These are phyloP conservation scores for Rhodotorula sp. DNA, from an alignment of 1,284 basidiomycete genomes.

Conservation along the genomic window DNA sequence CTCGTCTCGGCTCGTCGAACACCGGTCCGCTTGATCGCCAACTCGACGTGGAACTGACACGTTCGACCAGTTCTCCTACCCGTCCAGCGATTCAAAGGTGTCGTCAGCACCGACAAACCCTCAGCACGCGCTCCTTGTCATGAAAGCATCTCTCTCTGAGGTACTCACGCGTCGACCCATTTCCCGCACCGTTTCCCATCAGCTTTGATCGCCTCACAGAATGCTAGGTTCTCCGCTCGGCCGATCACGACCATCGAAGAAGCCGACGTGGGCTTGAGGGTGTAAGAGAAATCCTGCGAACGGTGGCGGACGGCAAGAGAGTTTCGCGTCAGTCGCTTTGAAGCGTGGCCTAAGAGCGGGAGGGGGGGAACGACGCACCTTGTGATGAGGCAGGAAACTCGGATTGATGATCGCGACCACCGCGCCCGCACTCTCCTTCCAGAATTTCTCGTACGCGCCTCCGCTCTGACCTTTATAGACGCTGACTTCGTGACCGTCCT, in stretches of 20 bases:
- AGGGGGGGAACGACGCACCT: slow-evolving; percentile 4
- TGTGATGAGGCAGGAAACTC: slow-evolving; percentile 58
- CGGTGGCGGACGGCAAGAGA: too few relatives aligned
- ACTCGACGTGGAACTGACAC: slow-evolving; percentile 85
- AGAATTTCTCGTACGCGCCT: slow-evolving; percentile 85
- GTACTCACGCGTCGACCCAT: slow-evolving; percentile 79
- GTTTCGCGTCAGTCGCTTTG: neutral
- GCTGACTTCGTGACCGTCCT: slow-evolving; percentile 50
- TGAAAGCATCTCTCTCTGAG: too few relatives aligned
- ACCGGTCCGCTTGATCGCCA: slow-evolving; percentile 70
- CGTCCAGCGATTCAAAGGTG: neutral
- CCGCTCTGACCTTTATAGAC: slow-evolving; percentile 81
- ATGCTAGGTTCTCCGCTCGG: slow-evolving; percentile 76
- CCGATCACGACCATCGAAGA: slow-evolving; percentile 81
- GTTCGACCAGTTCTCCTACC: slow-evolving; percentile 59
- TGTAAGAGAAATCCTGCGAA: slow-evolving; percentile 58
- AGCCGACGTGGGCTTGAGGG: slow-evolving; percentile 78
- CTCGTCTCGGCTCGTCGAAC: slow-evolving; percentile 67
- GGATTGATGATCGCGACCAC: slow-evolving; percentile 90
- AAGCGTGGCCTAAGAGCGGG: neutral
- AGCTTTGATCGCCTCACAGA: slow-evolving; percentile 70
- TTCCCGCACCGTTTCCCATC: slow-evolving; percentile 77
- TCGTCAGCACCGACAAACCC: neutral
- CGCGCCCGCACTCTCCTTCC: slow-evolving; percentile 80
- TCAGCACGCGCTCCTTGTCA: neutral